Evolutionary conservation across 768 basidiomycete species (phyloP).

Genomic region (Termitomyces sp.): DNA sequence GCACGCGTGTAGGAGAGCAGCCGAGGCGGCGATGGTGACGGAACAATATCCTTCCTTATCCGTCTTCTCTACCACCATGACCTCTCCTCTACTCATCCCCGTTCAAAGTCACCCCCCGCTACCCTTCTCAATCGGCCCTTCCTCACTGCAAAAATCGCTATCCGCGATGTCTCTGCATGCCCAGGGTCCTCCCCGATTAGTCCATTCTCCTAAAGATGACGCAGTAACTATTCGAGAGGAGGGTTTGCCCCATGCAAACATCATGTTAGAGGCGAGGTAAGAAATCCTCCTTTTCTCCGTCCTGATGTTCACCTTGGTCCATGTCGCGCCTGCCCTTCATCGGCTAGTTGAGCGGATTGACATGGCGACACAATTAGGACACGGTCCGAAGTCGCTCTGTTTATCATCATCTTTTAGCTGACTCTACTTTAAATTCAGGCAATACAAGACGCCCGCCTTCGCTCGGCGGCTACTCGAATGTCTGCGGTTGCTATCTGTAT

Average conservation of each 20-base stretch:
- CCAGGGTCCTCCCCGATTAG: constrained; percentile 26
- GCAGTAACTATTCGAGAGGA: constrained; percentile 48
- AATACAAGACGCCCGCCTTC: constrained; percentile 61
- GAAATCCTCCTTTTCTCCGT: constrained; percentile 26
- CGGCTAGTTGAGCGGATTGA: constrained; percentile 30
- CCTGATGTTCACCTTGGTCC: constrained; percentile 18
- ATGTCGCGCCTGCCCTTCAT: constrained; percentile 27
- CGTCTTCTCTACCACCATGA: constrained; percentile 10
- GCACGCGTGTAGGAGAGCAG: neutral
- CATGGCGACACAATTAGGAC: constrained; percentile 19
- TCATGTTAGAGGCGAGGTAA: constrained; percentile 69
- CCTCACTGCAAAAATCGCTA: constrained; percentile 20
- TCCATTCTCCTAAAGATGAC: constrained; percentile 31
- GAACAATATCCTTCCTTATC: neutral
- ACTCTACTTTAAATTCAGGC: constrained; percentile 37
- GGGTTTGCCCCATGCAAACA: constrained; percentile 54
- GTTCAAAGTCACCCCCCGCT: constrained; percentile 12
- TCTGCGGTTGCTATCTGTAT: constrained; percentile 49
- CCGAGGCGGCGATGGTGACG: too few species aligned
- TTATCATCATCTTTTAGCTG: constrained; percentile 16
- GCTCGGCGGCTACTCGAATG: constrained; percentile 51
- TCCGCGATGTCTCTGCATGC: constrained; percentile 32
- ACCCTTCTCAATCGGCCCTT: constrained; percentile 15
- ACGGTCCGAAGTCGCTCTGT: constrained; percentile 32
- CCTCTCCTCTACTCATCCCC: constrained; percentile 11